Conservation (phyloP, 1,139 yeast genomes). For the Yamadazyma diospyri region DNA sequence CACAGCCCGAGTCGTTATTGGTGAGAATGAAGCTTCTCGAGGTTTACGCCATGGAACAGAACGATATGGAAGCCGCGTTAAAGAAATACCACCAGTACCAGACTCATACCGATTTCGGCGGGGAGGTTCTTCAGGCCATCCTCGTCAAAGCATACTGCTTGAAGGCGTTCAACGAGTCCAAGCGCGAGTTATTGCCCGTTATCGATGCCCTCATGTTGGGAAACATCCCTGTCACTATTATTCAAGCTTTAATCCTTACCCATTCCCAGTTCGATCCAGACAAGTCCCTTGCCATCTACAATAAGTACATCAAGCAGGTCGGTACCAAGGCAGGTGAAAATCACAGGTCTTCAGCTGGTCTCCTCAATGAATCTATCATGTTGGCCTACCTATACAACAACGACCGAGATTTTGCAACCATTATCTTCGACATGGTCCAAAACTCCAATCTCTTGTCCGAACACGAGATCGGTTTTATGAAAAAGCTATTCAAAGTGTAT, state of each 20-base stretch:
- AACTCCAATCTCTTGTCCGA: slow-evolving; percentile 43
- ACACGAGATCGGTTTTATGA: slow-evolving; percentile 40
- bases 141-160: slow-evolving; percentile 32
- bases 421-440: slow-evolving; percentile 55
- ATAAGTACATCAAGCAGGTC: slow-evolving; percentile 43
- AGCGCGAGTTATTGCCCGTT: slow-evolving; percentile 29
- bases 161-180: slow-evolving; percentile 37
- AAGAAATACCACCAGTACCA: slow-evolving; percentile 36
- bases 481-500: slow-evolving; percentile 48
- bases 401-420: slow-evolving; percentile 62
- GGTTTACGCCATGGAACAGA: slow-evolving; percentile 33
- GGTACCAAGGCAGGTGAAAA: slow-evolving; percentile 34
- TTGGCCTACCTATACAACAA: slow-evolving; percentile 44
- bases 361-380: slow-evolving; percentile 52
- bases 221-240: slow-evolving; percentile 32
- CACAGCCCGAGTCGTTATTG: slow-evolving; percentile 22
- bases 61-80: slow-evolving; percentile 26
- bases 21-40: slow-evolving; percentile 31
- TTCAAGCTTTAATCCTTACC: slow-evolving; percentile 47
- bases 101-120: slow-evolving; percentile 31
- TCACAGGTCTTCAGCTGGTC: slow-evolving; percentile 42
- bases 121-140: slow-evolving; percentile 30
- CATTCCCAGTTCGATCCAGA: slow-evolving; percentile 44
- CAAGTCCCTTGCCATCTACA: slow-evolving; percentile 48
- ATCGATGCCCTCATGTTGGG: slow-evolving; percentile 45